Conservation (phyloP, 1,139 yeast species). For the Meyerozyma elateridarum region DNA sequence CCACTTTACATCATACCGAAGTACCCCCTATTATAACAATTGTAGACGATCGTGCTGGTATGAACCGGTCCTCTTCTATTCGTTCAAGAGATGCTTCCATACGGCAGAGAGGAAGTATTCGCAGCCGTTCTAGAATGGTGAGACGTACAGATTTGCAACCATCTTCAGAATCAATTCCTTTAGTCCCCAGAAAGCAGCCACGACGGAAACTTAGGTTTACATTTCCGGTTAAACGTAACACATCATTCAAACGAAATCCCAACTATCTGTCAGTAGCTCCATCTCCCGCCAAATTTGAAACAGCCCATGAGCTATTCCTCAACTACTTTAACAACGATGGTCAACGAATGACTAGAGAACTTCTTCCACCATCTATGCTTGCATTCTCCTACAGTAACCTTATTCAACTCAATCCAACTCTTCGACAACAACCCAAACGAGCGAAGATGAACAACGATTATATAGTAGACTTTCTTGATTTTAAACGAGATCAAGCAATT, state of each 20-base stretch:
- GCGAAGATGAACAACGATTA: constrained; percentile 6
- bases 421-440: constrained; percentile 10
- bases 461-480: constrained; percentile 4
- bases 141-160: constrained; percentile 17
- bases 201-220: constrained; percentile 15
- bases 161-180: constrained; percentile 6
- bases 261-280: background rate
- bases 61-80: constrained; percentile 26
- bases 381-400: constrained; percentile 20
- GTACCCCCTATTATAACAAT: constrained; percentile 20
- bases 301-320: constrained; percentile 22
- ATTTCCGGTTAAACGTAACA: constrained; percentile 35
- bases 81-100: constrained; percentile 30
- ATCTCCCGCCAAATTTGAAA: constrained; percentile 19
- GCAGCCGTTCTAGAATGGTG: constrained; percentile 27
- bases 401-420: constrained; percentile 20
- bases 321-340: constrained; percentile 24
- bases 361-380: constrained; percentile 28
- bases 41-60: constrained; percentile 18
- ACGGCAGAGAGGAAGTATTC: constrained; percentile 27
- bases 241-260: constrained; percentile 26
- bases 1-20: background rate
- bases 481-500: constrained; percentile 8
- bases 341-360: constrained; percentile 20
- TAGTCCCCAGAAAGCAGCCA: background rate